Percentiles rank a stretch among this genome's conserved stretches.
phyloP scores from a whole-genome alignment of 768 basidiomycete genomes.

The Lanmaoa rubissima region DNA sequence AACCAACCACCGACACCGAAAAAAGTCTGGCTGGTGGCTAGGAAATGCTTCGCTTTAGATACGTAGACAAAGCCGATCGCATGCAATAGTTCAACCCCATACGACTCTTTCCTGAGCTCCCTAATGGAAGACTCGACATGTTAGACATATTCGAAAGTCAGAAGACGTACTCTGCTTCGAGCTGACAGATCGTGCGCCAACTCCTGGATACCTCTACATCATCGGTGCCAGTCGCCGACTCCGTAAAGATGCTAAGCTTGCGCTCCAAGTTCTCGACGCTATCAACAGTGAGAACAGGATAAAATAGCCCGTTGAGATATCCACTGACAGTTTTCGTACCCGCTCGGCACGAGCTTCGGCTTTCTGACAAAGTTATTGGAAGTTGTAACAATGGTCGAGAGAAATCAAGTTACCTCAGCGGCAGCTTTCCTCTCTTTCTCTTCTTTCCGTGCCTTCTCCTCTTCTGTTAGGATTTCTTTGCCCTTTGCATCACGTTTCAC shows the following conservation, averaged over 20 bases:
- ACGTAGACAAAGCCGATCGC: slow-evolving; percentile 84
- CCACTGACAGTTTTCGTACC: slow-evolving; percentile 56
- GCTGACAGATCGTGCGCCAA: slow-evolving; percentile 72
- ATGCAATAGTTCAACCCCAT: slow-evolving; percentile 82
- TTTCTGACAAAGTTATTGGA: slow-evolving; percentile 49
- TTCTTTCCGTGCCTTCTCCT: slow-evolving; percentile 73
- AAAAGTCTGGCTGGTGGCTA: slow-evolving; percentile 66
- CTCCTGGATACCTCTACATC: slow-evolving; percentile 69
- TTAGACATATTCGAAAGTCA: neutral
- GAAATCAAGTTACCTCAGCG: slow-evolving; percentile 55
- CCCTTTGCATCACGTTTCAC: slow-evolving; percentile 53
- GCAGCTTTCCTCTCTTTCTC: slow-evolving; percentile 64
- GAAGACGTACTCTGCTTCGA: slow-evolving; percentile 75
- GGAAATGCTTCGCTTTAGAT: slow-evolving; percentile 79
- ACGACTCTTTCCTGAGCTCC: slow-evolving; percentile 82
- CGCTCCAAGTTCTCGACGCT: slow-evolving; percentile 70
- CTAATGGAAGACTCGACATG: slow-evolving; percentile 36
- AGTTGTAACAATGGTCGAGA: neutral
- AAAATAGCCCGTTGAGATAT: neutral
- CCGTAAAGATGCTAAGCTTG: slow-evolving; percentile 85
- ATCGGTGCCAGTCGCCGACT: slow-evolving; percentile 69
- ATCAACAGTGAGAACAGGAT: slow-evolving; percentile 2
- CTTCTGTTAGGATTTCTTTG: slow-evolving; percentile 53
- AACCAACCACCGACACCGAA: slow-evolving; percentile 91
- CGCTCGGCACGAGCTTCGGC: slow-evolving; percentile 76